Evolutionary conservation across 2,329 filamentous ascomycete genomes (phyloP).

Genomic region (Microdochium paspali): DNA sequence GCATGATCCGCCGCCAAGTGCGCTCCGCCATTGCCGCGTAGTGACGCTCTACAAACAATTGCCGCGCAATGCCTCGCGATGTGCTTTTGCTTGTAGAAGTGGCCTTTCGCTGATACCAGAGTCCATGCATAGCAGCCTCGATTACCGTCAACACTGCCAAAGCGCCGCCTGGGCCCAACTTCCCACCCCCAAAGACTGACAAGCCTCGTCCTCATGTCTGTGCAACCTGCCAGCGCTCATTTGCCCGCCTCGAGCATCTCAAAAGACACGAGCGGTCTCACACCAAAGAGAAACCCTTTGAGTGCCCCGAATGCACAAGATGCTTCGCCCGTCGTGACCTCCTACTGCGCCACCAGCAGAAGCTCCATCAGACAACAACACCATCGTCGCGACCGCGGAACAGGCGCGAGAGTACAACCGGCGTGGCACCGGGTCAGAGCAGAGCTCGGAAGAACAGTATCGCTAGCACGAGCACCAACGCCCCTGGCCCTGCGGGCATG

Average conservation of each 20-base stretch:
- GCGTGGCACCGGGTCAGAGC: slow-evolving; percentile 55
- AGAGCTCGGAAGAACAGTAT: slow-evolving; percentile 90
- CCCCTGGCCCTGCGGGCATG: slow-evolving; percentile 50
- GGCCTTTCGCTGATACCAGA: neutral
- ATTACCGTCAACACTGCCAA: slow-evolving; percentile 26
- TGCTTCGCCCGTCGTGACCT: slow-evolving; percentile 93
- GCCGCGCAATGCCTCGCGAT: neutral
- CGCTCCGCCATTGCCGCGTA: neutral
- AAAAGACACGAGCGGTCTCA: slow-evolving; percentile 82
- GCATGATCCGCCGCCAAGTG: neutral
- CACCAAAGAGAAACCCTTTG: slow-evolving; percentile 86
- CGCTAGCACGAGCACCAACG: slow-evolving; percentile 45
- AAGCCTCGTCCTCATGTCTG: slow-evolving; percentile 95
- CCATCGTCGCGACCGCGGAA: slow-evolving; percentile 80
- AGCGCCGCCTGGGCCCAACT: slow-evolving; percentile 21
- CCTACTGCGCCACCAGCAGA: slow-evolving; percentile 92
- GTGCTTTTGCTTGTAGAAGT: neutral
- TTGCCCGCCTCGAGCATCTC: slow-evolving; percentile 89
- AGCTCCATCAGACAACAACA: slow-evolving; percentile 88
- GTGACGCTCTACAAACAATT: neutral
- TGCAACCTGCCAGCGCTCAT: slow-evolving; percentile 81
- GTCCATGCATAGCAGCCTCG: slow-evolving; percentile 19
- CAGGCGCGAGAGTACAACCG: slow-evolving; percentile 80
- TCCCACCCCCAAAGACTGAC: slow-evolving; percentile 87
- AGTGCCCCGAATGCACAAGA: slow-evolving; percentile 87